A percentile compares a stretch with the other conserved stretches of the same genome.
These are phyloP conservation scores for Hypoxylon sp. DNA, from an alignment of 2,329 filamentous ascomycete species.

Conservation along the genomic window DNA sequence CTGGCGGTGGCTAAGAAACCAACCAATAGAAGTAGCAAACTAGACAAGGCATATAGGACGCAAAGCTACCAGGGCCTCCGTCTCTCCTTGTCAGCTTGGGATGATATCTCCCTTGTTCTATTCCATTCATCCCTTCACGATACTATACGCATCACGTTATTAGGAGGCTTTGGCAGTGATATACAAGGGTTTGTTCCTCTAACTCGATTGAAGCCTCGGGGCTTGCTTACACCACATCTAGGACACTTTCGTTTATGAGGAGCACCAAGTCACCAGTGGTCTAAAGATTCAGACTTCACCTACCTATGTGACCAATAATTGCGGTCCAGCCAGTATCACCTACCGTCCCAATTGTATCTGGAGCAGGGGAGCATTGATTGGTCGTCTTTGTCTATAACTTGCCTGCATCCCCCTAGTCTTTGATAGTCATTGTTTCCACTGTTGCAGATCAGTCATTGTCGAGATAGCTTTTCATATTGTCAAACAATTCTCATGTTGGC, in stretches of 20 bases:
- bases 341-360: conserved; percentile 12
- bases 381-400: conserved; percentile 28
- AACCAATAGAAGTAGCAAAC: conserved; percentile 2
- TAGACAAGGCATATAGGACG: conserved; percentile 12
- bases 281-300: conserved; percentile 14
- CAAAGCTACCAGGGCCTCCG: conserved; percentile 10
- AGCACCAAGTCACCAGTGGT: conserved; percentile 18
- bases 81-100: conserved; percentile 17
- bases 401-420: conserved; percentile 4
- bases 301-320: conserved; percentile 16
- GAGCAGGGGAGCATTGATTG: conserved; percentile 11
- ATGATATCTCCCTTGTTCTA: conserved; percentile 5
- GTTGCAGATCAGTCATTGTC: background rate
- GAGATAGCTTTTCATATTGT: background rate
- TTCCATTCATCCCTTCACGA: conserved; percentile 6
- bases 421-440: conserved; percentile 7
- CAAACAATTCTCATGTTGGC: conserved; percentile 16
- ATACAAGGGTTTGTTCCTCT: conserved; percentile 19
- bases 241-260: conserved; percentile 25
- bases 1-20: background rate
- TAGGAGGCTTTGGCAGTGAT: conserved; percentile 27
- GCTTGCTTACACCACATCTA: conserved; percentile 26
- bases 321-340: background rate
- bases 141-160: conserved; percentile 12
- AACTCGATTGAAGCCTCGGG: conserved; percentile 13